Evolutionary conservation across 1,139 yeast genomes (phyloP).

Genomic region (Yamadazyma membranifaciens): DNA sequence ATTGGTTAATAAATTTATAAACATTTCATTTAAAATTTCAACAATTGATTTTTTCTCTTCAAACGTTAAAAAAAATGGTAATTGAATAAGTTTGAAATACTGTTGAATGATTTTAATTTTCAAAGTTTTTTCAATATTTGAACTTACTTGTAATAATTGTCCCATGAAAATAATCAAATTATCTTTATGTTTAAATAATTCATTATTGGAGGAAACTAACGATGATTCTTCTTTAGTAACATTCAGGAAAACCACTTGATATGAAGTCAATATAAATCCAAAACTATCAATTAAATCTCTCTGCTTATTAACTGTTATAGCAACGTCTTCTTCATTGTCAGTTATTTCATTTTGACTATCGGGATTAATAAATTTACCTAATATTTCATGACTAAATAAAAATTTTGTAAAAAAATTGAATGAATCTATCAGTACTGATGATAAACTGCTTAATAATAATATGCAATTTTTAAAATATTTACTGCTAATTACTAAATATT

Average conservation of each 20-base stretch:
- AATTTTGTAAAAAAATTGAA: conserved; percentile 47
- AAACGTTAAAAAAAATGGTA: conserved; percentile 43
- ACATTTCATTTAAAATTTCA: conserved; percentile 64
- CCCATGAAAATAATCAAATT: conserved; percentile 63
- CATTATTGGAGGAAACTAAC: conserved; percentile 28
- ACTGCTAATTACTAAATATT: conserved; percentile 49
- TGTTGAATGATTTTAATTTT: conserved; percentile 67
- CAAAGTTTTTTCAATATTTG: conserved; percentile 65
- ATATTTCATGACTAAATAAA: conserved; percentile 30
- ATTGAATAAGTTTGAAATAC: conserved; percentile 51
- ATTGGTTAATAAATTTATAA: conserved; percentile 35
- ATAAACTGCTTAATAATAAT: conserved; percentile 56
- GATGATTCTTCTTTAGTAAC: background rate
- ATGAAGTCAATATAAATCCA: conserved; percentile 48
- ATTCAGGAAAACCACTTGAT: conserved; percentile 20
- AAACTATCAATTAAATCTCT: conserved; percentile 59
- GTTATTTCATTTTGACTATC: conserved; percentile 13
- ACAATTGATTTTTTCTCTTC: conserved; percentile 64
- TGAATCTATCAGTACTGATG: conserved; percentile 32
- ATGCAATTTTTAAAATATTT: conserved; percentile 62
- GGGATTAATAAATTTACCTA: conserved; percentile 38
- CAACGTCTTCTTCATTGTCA: conserved; percentile 27
- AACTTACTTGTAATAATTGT: conserved; percentile 63
- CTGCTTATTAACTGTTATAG: conserved; percentile 53
- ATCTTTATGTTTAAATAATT: conserved; percentile 49